Base-by-base conservation (phyloP, 345 rosid genomes). In the Microcos paniculata region DNA sequence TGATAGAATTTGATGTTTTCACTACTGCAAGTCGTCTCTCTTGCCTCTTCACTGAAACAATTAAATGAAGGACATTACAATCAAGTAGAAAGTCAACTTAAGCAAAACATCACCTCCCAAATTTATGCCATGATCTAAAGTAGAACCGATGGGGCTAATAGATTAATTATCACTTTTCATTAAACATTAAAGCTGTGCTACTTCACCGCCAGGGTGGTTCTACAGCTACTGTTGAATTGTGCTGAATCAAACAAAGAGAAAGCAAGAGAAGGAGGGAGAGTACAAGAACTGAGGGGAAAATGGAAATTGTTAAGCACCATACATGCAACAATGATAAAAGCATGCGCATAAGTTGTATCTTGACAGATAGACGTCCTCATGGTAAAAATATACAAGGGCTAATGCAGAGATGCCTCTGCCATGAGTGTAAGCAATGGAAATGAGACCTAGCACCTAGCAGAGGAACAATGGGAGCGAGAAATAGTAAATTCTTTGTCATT, bases 1-100 rank as follows among this genome's bases (percentile, higher is more conserved):
- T 91, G 62, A 88, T 58, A 3, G 98, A 93, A 80, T 91, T 95
- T 68, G 89, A 83, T 61, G 99, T 93, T 80, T 89, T 88, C 38
- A 87, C 81, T 55, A 95, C 84, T 62, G 84, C 93, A 59, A 95
- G 98, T 52, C 79, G 85, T 71, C 75, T 88, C 78, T 95, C 98
- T 80, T 82, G 86, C 72, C 92, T 90, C 86, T 90, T 95, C 88
- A 95, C 98, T 93, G 86, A 67, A 82, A 80, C 46, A 51, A 35
- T 16, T 15, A 51, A 77, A 78, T 23, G 57, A 59, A 77, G 24
- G 61, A 55, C 61, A 62, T 33, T 58, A 63, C 6, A 56, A 56
- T 33, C 16, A 42, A 13, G 28, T 24, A 16, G 26, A 53, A 10
- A 55, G 30, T 26, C 72, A 65, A 51, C 56, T 24, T 55, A 21